A percentile compares a stretch with the other conserved stretches of the same genome.
Conservation (phyloP, 73 alveolate genomes). For the Urostyla sp. region DNA sequence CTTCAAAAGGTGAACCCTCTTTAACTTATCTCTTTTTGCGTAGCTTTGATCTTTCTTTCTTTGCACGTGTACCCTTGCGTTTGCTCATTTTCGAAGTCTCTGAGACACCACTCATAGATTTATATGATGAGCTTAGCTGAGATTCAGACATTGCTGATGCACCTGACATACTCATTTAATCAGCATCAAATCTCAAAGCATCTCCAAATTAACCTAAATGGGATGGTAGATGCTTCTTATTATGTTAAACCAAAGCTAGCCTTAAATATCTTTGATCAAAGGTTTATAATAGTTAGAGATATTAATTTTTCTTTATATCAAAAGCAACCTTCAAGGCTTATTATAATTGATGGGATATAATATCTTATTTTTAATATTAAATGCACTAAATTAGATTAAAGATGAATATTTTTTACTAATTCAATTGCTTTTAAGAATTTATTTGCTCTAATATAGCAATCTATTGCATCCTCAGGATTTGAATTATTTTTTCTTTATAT, state of each 20-base stretch:
- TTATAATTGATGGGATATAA: conserved; percentile 1
- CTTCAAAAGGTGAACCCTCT: conserved; percentile 95
- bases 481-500: conserved; percentile 2
- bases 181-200: conserved; percentile 83
- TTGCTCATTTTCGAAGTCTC: conserved; percentile 80
- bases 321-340: conserved; percentile 46
- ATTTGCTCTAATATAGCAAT: conserved; percentile 47
- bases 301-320: conserved; percentile 56
- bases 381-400: not conserved
- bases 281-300: conserved; percentile 39
- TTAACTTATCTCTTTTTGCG: conserved; percentile 86
- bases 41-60: conserved; percentile 68
- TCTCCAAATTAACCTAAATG: conserved; percentile 70
- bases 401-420: conserved; percentile 14
- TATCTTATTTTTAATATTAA: conserved; percentile 40
- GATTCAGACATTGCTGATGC: conserved; percentile 67
- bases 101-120: conserved; percentile 70
- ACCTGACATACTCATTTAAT: conserved; percentile 68
- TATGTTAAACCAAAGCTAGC: conserved; percentile 86
- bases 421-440: conserved; percentile 46
- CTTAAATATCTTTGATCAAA: conserved; percentile 78
- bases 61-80: conserved; percentile 74
- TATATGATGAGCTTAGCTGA: conserved; percentile 55
- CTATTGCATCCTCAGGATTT: conserved; percentile 44
- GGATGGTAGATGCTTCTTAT: conserved; percentile 78